These are phyloP conservation scores for Hymenoscyphus repandus DNA, from an alignment of 2,329 filamentous ascomycete genomes.

Conservation along the genomic window DNA sequence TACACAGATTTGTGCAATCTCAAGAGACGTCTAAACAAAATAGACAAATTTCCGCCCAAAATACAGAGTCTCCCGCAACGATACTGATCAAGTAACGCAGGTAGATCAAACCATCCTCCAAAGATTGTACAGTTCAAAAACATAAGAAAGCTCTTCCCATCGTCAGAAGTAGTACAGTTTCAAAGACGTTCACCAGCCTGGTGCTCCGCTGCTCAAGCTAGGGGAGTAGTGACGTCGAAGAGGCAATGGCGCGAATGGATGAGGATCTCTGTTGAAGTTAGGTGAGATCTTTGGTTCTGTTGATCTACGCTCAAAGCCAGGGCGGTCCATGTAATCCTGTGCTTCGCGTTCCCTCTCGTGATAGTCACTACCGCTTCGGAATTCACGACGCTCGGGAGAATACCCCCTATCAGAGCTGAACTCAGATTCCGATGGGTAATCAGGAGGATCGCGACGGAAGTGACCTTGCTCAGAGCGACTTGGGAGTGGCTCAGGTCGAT, in stretches of 20 bases:
- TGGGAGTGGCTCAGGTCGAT: neutral
- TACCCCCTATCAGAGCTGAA: constrained; percentile 3
- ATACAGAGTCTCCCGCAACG: neutral
- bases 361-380: neutral
- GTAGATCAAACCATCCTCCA: neutral
- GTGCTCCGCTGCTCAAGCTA: neutral
- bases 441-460: neutral
- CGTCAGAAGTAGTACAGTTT: neutral
- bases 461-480: neutral
- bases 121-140: neutral
- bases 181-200: constrained; percentile 8
- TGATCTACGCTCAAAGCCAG: constrained; percentile 7
- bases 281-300: constrained; percentile 2
- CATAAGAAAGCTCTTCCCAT: neutral
- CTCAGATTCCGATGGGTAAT: neutral
- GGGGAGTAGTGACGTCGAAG: constrained; percentile 15
- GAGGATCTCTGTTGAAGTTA: neutral
- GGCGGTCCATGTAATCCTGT: constrained; percentile 20
- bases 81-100: constrained; percentile 4
- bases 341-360: constrained; percentile 11
- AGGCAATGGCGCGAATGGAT: constrained; percentile 14
- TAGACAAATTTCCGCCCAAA: constrained; percentile 1
- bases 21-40: neutral
- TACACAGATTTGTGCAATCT: neutral
- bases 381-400: constrained; percentile 4